Base-by-base conservation (phyloP, 805 yeast species). In the Torulaspora franciscae region DNA sequence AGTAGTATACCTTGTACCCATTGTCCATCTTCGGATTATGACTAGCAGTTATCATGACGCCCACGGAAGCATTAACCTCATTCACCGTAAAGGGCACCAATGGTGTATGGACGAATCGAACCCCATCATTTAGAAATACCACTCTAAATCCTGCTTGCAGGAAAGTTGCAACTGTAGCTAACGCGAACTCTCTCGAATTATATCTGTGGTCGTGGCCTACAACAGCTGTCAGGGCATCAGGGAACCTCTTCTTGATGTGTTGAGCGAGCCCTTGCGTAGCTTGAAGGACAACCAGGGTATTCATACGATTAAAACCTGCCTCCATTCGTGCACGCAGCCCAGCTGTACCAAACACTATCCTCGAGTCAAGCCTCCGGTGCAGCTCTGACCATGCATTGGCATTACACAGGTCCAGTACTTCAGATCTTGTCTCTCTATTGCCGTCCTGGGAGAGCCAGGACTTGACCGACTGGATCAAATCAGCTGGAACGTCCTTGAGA, bases 1-100 rank as follows among this genome's bases (percentile, higher is more conserved):
- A 70, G 79, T 93, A 88, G 68, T 93, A 91, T 1, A 91, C 98
- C 60, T 91, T 91, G 67, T 87, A 91, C 0, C 98, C 98, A 59
- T 90, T 90, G 61, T 89, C 96, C 55, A 76, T 70, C 27, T 84
- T 84, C 1, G 93, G 91, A 59, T 85, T 85, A 59, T 86, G 95
- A 42, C 93, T 84, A 1, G 96, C 95, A 0, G 96, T 88, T 24
- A 90, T 78, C 96, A 90, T 90, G 1, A 91, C 84, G 17, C 98
- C 99, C 40, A 81, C 86, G 0, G 82, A 70, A 0, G 95, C 85
- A 0, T 65, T 51, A 44, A 67, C 73, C 24, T 69, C 57, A 50
- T 85, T 86, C 22, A 91, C 83, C 0, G 85, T 80, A 65, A 85
- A 91, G 1, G 99, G 98, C 1, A 91, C 97, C 62, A 88, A 66